Base-by-base conservation (phyloP, 31 red algal species). In the Odonthalia washingtoniensis region DNA sequence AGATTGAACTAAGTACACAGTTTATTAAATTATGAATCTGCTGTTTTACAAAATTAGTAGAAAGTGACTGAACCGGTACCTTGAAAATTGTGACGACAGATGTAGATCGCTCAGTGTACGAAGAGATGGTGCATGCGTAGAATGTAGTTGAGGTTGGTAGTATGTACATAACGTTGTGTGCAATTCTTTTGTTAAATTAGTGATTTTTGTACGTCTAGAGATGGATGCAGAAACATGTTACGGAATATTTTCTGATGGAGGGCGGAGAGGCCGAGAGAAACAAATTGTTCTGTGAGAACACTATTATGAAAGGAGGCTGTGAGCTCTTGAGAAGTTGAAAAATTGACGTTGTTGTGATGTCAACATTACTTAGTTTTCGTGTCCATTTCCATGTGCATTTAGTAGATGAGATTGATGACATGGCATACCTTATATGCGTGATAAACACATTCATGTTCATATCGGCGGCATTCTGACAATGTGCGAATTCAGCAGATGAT, bases 1-100 rank as follows among this genome's bases (percentile, higher is more conserved):
- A 91, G 78, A 57, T 91, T 91, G 57, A 91, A 91, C 1, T 78
- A 53, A 31, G 80, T 80, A 40, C 70, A 70, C 9, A 91, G 35
- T 30, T 60, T 80, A 61, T 91, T 80, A 17, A 91, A 36, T 14
- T 16, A 34, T 49, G 84, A 28, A 9, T 84, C 68, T 9, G 60
- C 37, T 18, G 69, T 14, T 62, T 77, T 60, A 72, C 52, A 46
- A 17, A 77, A 72, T 34, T 75, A 46, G 40, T 91, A 61, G 14
- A 64, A 46, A 70, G 83, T 80, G 68, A 91, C 83, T 4, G 88
- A 78, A 63, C 82, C 84, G 72, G 84, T 80, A 78, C 88, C 83
- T 0, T 84, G 34, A 2, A 91, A 38, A 9, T 9, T 57, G 49
- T 21, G 21, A 14, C 9, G 21, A 14, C 9, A 21, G 12, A 14